These are phyloP conservation scores for Candida yuanshanica DNA, from an alignment of 805 yeast genomes.

Conservation along the genomic window DNA sequence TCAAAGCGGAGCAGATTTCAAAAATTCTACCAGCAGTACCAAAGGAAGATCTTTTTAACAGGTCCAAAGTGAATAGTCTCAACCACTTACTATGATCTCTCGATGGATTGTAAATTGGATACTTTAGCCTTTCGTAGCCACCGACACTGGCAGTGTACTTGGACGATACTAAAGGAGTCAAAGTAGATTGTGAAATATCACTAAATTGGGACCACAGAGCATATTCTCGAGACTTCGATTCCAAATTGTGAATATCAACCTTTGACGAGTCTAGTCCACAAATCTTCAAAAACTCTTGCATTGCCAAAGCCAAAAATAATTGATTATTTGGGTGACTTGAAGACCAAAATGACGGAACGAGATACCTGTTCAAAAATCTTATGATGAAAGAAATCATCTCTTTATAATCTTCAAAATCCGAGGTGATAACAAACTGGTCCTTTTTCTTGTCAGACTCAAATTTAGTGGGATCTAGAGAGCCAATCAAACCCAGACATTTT, in stretches of 20 bases:
- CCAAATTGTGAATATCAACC: constrained; percentile 25
- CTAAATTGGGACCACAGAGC: constrained; percentile 58
- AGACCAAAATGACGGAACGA: constrained; percentile 87
- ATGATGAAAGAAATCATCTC: constrained; percentile 66
- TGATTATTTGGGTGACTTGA: constrained; percentile 84
- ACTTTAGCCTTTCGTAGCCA: constrained; percentile 38
- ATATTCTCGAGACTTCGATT: constrained; percentile 23
- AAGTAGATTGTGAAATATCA: constrained; percentile 62
- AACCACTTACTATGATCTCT: constrained; percentile 70
- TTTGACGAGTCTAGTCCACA: constrained; percentile 41
- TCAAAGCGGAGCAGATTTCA: constrained; percentile 55
- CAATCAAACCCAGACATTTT: constrained; percentile 66
- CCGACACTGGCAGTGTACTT: constrained; percentile 52
- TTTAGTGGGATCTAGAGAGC: constrained; percentile 64
- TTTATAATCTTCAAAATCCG: constrained; percentile 53
- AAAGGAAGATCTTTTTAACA: constrained; percentile 38
- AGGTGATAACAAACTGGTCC: constrained; percentile 43
- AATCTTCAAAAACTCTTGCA: constrained; percentile 76
- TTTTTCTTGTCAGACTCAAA: constrained; percentile 38
- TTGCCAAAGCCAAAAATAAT: constrained; percentile 75
- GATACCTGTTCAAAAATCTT: constrained; percentile 55
- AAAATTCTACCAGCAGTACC: constrained; percentile 40
- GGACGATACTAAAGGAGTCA: constrained; percentile 71
- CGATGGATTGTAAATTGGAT: constrained; percentile 58
- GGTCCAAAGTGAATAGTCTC: constrained; percentile 57